These are phyloP conservation scores for Dalechampia spathulata DNA, from an alignment of 441 rosid species.

Conservation along the genomic window DNA sequence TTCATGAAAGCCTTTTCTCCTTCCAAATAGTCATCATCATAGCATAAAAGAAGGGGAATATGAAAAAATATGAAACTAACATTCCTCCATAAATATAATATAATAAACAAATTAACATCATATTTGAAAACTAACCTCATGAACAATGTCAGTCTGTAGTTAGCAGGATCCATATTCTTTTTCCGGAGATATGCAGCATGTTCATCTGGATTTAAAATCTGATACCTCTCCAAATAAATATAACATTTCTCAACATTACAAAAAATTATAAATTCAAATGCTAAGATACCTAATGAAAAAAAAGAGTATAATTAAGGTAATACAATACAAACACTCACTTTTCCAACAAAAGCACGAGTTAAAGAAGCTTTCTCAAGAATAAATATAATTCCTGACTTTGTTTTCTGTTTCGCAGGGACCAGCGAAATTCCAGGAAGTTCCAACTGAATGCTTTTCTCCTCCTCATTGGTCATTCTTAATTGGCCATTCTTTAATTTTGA, in stretches of 20 bases:
- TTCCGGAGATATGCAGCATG: constrained; percentile 53
- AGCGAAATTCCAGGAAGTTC: constrained; percentile 45
- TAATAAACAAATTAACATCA: too few relatives aligned
- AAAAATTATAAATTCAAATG: not conserved
- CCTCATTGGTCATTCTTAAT: constrained; percentile 16
- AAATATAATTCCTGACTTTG: constrained; percentile 32
- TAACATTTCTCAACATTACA: not conserved
- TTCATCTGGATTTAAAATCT: constrained; percentile 55
- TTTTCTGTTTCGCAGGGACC: constrained; percentile 15
- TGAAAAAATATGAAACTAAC: too few relatives aligned
- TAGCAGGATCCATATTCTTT: constrained; percentile 47
- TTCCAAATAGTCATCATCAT: too few relatives aligned
- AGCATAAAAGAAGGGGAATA: too few relatives aligned
- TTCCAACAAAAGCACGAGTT: constrained; percentile 70
- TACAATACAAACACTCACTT: constrained; percentile 23
- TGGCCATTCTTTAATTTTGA: constrained; percentile 16
- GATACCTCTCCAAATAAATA: constrained; percentile 37
- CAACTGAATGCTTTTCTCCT: constrained; percentile 17
- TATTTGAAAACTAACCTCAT: constrained; percentile 47
- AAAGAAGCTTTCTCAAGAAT: too few relatives aligned
- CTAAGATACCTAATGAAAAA: not conserved
- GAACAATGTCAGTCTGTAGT: constrained; percentile 59
- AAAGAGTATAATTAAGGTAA: not conserved
- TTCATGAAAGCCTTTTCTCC: too few relatives aligned
- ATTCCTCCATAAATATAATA: too few relatives aligned